These are phyloP conservation scores for Eruca vesicaria DNA, from an alignment of 441 rosid genomes.

Conservation along the genomic window DNA sequence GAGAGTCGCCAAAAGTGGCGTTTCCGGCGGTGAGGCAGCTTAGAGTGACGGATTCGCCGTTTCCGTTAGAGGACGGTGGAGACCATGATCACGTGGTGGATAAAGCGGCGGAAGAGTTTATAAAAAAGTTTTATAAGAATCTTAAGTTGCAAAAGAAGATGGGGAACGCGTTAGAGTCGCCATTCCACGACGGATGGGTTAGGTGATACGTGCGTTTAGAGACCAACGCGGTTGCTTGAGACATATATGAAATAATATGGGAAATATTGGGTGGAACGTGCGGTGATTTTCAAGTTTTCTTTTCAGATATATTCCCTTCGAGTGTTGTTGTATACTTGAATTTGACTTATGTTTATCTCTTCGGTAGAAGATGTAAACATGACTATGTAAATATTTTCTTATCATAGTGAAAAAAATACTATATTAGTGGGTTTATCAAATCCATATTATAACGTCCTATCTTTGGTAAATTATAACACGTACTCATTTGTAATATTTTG, in stretches of 20 bases:
- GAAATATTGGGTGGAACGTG: neutral
- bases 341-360: conserved; percentile 3
- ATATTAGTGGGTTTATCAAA: neutral
- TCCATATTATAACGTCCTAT: neutral
- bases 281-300: conserved; percentile 1
- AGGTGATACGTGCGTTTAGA: conserved; percentile 14
- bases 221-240: conserved; percentile 1
- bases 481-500: neutral
- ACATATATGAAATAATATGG: neutral
- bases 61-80: conserved; percentile 60
- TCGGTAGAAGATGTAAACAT: conserved; percentile 6
- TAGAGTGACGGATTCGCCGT: conserved; percentile 91
- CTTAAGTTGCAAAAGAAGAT: conserved; percentile 49
- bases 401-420: neutral
- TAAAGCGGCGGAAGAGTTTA: conserved; percentile 81
- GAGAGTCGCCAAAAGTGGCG: conserved; percentile 49
- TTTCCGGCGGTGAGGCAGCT: conserved; percentile 67
- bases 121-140: conserved; percentile 63
- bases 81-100: conserved; percentile 64
- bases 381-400: conserved; percentile 3
- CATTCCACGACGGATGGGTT: conserved; percentile 29
- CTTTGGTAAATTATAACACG: neutral
- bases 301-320: neutral
- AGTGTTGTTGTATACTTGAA: conserved; percentile 12
- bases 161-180: conserved; percentile 27